Base-by-base conservation (phyloP, 1,139 yeast species). In the Scheffersomyces lignicola region DNA sequence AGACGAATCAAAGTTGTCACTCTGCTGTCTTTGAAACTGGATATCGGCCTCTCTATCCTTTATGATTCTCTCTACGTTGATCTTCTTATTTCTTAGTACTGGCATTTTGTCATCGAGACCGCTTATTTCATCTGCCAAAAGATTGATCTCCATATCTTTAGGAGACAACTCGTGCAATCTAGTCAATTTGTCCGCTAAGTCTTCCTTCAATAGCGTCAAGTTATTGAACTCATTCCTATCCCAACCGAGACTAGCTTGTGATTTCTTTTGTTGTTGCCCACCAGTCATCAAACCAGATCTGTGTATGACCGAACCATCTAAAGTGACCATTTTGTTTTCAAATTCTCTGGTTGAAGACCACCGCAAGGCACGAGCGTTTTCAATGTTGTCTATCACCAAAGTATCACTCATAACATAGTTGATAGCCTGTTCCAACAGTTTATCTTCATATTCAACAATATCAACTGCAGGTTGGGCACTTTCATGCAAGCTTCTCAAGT, bases 261-360 rank as follows among this genome's bases (percentile, higher is more conserved):
- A 51, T 28, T 60, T 62, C 58, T 71, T 47, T 48, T 65, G 29
- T 65, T 65, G 51, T 50, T 60, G 59, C 45, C 97, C 97, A 60
- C 97, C 97, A 10, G 97, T 85, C 95, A 92, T 87, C 31, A 89
- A 68, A 7, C 96, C 96, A 8, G 92, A 82, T 49, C 78, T 80
- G 53, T 88, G 92, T 37, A 92, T 85, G 22, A 89, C 69, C 0
- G 95, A 78, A 1, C 98, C 98, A 34, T 88, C 89, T 7, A 87
- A 52, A 1, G 96, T 78, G 2, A 90, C 95, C 31, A 86, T 71
- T 54, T 84, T 88, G 35, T 78, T 80, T 24, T 73, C 75, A 15
- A 87, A 56, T 4, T 69, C 65, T n/a, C 32, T 29, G 4, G 41
- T 36, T 10, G 52, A 38, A 16, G 73, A 72, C 95, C 96, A 88